phyloP scores from a whole-genome alignment of 176 grass and related monocot genomes.

The Triticum urartu region DNA sequence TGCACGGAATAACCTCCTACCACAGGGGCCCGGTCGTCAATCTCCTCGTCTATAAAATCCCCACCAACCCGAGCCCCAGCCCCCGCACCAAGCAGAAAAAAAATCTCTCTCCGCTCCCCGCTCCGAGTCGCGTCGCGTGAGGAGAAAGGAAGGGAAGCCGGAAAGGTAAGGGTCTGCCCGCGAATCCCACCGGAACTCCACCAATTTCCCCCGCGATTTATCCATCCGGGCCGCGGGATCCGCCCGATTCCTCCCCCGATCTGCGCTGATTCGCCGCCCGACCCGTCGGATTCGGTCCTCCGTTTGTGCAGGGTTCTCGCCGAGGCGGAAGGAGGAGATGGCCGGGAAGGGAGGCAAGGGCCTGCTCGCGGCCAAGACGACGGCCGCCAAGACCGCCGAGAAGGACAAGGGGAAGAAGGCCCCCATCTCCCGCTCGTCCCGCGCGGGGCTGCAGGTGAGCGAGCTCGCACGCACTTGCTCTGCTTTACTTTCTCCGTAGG shows the following conservation, averaged over 20 bases:
- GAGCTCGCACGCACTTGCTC: neutral
- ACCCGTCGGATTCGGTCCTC: slow-evolving; percentile 16
- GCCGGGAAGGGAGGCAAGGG: slow-evolving; percentile 69
- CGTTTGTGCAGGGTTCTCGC: slow-evolving; percentile 7
- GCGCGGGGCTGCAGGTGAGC: slow-evolving; percentile 63
- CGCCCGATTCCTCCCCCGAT: slow-evolving; percentile 21
- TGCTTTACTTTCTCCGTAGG: neutral
- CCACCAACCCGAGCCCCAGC: neutral
- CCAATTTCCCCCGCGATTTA: neutral
- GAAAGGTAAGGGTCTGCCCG: slow-evolving; percentile 36
- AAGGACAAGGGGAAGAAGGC: slow-evolving; percentile 84
- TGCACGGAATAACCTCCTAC: rapidly evolving
- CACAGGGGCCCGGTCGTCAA: rapidly evolving
- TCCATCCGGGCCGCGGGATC: slow-evolving; percentile 5
- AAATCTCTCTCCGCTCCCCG: neutral
- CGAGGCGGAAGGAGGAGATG: slow-evolving; percentile 26
- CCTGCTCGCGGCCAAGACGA: slow-evolving; percentile 64
- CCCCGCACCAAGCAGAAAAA: neutral
- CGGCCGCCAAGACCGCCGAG: slow-evolving; percentile 58
- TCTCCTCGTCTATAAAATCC: neutral
- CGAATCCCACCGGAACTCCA: slow-evolving; percentile 30
- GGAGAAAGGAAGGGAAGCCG: slow-evolving; percentile 6
- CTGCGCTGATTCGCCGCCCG: slow-evolving; percentile 25
- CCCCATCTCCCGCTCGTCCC: slow-evolving; percentile 60
- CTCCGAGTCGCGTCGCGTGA: slow-evolving; percentile 2